Evolutionary conservation across 257 asterid species (phyloP).

Genomic region (Przewalskia tangutica): DNA sequence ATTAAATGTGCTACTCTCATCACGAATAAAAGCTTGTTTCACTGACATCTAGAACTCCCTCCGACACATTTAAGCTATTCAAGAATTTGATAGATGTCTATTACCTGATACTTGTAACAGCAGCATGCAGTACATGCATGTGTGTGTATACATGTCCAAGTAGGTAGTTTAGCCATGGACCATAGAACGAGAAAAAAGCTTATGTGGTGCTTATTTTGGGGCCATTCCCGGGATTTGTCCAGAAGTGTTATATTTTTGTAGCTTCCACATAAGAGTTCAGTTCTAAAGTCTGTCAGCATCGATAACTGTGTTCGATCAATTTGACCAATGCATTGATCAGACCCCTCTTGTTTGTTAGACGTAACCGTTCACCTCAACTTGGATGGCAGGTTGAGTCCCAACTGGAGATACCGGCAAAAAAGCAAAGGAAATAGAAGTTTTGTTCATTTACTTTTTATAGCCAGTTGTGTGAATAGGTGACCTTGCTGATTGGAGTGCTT

Average conservation of each 20-base stretch:
- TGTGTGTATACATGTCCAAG: not conserved
- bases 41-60: not conserved
- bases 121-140: not conserved
- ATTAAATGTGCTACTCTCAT: not conserved
- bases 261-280: not conserved
- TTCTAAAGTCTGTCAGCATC: not conserved
- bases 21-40: not conserved
- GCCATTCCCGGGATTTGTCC: not conserved
- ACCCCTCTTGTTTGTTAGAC: not conserved
- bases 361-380: not conserved
- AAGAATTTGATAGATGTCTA: not conserved
- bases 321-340: not conserved
- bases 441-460: not conserved
- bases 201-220: not conserved
- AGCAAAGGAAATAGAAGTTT: conserved; percentile 38
- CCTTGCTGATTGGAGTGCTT: conserved; percentile 1
- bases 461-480: conserved; percentile 14
- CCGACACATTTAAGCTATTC: not conserved
- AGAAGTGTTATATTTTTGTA: not conserved
- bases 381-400: conserved; percentile 45
- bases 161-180: not conserved
- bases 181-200: not conserved
- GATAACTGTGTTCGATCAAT: not conserved
- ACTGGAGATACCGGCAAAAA: conserved; percentile 38
- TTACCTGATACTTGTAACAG: not conserved